Conservation (phyloP, 2,329 filamentous ascomycete genomes). For the Colletotrichum siamense region DNA sequence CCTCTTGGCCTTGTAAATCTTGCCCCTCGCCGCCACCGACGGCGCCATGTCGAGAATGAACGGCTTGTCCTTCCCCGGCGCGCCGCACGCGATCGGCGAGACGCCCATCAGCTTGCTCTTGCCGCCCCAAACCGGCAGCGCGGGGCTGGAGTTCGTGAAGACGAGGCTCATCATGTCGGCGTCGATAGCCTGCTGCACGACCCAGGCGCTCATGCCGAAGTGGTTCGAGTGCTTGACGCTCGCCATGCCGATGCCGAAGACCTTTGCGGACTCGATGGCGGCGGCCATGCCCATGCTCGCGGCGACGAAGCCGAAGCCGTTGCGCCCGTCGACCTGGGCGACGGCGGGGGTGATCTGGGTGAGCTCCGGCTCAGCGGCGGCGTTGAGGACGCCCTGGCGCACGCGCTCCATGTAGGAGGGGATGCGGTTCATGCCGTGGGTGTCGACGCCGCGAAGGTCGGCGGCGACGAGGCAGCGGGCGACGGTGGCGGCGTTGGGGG, state of each 20-base stretch:
- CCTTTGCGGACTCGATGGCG: conserved; percentile 69
- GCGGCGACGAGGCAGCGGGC: conserved; percentile 75
- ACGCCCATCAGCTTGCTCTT: conserved; percentile 74
- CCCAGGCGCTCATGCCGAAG: conserved; percentile 83
- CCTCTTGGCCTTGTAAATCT: conserved; percentile 73
- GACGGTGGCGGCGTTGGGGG: conserved; percentile 64
- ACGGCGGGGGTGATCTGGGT: conserved; percentile 72
- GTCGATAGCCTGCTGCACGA: conserved; percentile 79
- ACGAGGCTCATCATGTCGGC: conserved; percentile 73
- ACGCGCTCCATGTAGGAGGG: conserved; percentile 80
- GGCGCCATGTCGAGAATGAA: conserved; percentile 83
- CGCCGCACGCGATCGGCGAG: conserved; percentile 77
- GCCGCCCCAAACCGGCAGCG: conserved; percentile 74
- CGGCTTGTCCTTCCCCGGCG: conserved; percentile 64
- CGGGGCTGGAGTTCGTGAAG: conserved; percentile 76
- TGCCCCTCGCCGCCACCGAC: conserved; percentile 72
- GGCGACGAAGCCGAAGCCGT: conserved; percentile 78
- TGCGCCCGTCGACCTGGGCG: conserved; percentile 69
- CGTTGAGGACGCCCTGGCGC: conserved; percentile 71
- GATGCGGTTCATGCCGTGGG: conserved; percentile 78
- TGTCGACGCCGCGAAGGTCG: conserved; percentile 80
- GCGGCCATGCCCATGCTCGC: conserved; percentile 69
- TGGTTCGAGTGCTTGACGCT: conserved; percentile 80
- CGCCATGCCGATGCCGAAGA: conserved; percentile 77
- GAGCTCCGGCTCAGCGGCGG: conserved; percentile 62